phyloP scores from a whole-genome alignment of 176 grass and related monocot genomes.

The Oryza glaberrima region DNA sequence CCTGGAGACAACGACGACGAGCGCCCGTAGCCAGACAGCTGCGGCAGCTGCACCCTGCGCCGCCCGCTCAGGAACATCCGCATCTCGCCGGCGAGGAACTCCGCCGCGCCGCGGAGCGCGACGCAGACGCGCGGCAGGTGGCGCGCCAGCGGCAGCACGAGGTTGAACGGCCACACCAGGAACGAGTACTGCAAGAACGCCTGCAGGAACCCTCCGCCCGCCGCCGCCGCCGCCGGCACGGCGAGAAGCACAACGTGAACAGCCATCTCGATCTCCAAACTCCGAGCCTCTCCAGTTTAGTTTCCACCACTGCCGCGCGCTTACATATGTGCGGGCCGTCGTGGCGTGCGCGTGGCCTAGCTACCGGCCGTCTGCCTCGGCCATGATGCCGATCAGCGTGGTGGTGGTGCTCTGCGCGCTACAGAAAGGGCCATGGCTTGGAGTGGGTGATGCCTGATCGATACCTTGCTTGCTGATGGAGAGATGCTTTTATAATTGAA shows the following conservation, averaged over 20 bases:
- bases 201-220: slow-evolving; percentile 26
- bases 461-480: slow-evolving; percentile 38
- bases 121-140: slow-evolving; percentile 47
- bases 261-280: slow-evolving; percentile 1
- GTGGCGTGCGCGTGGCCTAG: not conserved
- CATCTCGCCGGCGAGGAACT: slow-evolving; percentile 39
- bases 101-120: not conserved
- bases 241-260: slow-evolving; percentile 45
- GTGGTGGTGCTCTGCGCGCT: not conserved
- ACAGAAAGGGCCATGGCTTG: not conserved
- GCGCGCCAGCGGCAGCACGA: slow-evolving; percentile 50
- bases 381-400: not conserved
- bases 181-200: slow-evolving; percentile 47
- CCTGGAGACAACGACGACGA: not conserved
- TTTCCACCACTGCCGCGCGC: too few species aligned
- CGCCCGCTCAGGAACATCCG: not conserved
- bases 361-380: not conserved
- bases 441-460: not conserved
- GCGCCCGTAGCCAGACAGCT: not conserved
- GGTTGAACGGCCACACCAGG: slow-evolving; percentile 65
- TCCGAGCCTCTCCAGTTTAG: too few species aligned
- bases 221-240: slow-evolving; percentile 34
- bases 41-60: not conserved
- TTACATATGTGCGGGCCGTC: not conserved
- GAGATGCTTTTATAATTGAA: not conserved